phyloP scores from a whole-genome alignment of 2,329 filamentous ascomycete genomes.

The Aquanectria penicillioides region DNA sequence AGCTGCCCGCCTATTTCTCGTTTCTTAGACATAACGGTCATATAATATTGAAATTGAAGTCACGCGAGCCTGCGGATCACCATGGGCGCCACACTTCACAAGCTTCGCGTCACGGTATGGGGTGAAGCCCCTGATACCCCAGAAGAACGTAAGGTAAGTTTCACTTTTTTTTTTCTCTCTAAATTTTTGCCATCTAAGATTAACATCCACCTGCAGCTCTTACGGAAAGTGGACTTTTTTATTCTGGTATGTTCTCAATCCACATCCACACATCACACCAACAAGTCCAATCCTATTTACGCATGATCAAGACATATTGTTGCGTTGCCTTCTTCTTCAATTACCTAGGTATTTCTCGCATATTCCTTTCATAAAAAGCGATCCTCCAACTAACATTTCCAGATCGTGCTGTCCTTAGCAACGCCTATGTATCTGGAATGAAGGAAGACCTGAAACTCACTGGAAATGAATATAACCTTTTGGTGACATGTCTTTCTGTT shows the following conservation, averaged over 20 bases:
- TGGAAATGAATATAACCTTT: slow-evolving; percentile 48
- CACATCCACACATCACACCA: neutral
- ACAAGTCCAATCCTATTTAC: neutral
- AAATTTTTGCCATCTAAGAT: neutral
- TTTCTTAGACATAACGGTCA: no score
- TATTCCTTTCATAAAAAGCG: no score
- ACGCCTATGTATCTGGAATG: slow-evolving; percentile 57
- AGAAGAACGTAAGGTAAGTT: slow-evolving; percentile 25
- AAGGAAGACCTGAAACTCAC: slow-evolving; percentile 55
- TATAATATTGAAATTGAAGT: no score
- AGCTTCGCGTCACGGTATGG: slow-evolving; percentile 28
- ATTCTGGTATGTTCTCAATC: neutral
- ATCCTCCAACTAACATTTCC: no score
- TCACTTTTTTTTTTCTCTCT: neutral
- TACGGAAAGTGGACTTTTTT: slow-evolving; percentile 16
- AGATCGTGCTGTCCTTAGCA: slow-evolving; percentile 38
- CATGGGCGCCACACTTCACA: slow-evolving; percentile 19
- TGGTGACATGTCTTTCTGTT: slow-evolving; percentile 33
- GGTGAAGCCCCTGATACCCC: slow-evolving; percentile 25
- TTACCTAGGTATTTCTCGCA: neutral
- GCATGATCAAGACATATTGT: slow-evolving; percentile 25
- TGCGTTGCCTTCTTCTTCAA: slow-evolving; percentile 29
- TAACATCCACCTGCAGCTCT: neutral
- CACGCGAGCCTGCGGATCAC: neutral
- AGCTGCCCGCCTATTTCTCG: no score